phyloP scores from a whole-genome alignment of 2,329 filamentous ascomycete genomes.

The Pyricularia grisea region DNA sequence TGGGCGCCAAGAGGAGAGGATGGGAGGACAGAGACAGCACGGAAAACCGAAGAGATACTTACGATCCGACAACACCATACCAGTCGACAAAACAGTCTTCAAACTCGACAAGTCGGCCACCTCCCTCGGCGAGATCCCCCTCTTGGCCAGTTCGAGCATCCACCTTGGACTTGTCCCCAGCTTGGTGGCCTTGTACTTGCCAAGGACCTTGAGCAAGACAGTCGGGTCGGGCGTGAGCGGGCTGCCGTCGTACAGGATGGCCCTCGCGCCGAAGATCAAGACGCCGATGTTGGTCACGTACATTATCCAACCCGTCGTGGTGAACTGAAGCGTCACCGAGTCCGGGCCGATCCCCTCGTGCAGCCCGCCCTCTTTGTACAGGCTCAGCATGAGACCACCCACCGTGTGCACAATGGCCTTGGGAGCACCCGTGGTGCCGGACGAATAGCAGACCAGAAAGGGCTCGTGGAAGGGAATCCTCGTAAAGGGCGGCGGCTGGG shows the following conservation, averaged over 20 bases:
- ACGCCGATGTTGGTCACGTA: constrained; percentile 54
- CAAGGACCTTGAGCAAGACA: constrained; percentile 53
- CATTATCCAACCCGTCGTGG: constrained; percentile 83
- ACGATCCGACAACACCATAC: constrained; percentile 68
- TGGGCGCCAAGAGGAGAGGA: too few species aligned
- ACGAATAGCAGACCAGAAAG: constrained; percentile 69
- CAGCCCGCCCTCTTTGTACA: constrained; percentile 47
- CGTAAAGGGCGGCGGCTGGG: constrained; percentile 36
- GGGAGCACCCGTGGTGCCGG: constrained; percentile 72
- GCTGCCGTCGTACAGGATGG: constrained; percentile 73
- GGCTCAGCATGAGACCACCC: constrained; percentile 50
- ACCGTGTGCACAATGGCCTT: constrained; percentile 79
- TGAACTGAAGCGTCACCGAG: constrained; percentile 43
- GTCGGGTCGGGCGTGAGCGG: constrained; percentile 63
- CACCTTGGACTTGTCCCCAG: constrained; percentile 70
- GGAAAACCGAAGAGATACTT: neutral
- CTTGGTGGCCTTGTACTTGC: constrained; percentile 57
- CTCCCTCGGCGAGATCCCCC: constrained; percentile 50
- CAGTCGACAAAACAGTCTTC: constrained; percentile 57
- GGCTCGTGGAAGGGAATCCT: constrained; percentile 64
- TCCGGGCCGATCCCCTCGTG: constrained; percentile 32
- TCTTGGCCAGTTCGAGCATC: constrained; percentile 62
- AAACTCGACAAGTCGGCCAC: constrained; percentile 54
- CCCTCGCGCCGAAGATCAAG: constrained; percentile 49
- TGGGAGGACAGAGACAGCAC: neutral